Evolutionary conservation across 139 green algal genomes (phyloP).

Genomic region (Parachlorella kessleri): DNA sequence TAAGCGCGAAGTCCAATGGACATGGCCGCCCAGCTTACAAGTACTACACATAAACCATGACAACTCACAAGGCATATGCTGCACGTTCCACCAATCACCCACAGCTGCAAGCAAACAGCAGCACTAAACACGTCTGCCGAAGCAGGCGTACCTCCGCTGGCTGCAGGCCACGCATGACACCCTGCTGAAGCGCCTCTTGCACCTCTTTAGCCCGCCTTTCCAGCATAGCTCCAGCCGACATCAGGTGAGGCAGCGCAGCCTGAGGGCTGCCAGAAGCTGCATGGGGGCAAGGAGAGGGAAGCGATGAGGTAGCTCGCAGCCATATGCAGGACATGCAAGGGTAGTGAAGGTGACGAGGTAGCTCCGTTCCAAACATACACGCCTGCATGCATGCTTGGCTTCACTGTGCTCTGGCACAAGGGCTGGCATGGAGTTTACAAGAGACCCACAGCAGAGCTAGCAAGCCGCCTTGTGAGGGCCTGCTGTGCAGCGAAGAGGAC

Average conservation of each 20-base stretch:
- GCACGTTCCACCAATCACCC: not conserved
- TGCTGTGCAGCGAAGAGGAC: too few species aligned
- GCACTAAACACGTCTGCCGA: not conserved
- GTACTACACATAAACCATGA: not conserved
- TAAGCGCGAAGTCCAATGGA: not conserved
- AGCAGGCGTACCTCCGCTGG: too few species aligned
- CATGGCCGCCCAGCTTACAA: not conserved
- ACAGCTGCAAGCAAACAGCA: not conserved
- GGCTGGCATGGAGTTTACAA: not conserved
- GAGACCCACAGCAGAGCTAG: not conserved
- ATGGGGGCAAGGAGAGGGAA: not conserved
- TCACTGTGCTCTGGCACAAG: not conserved
- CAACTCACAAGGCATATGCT: not conserved
- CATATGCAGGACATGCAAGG: not conserved
- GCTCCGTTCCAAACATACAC: not conserved
- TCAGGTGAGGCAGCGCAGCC: not conserved
- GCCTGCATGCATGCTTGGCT: not conserved
- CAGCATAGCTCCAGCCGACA: not conserved
- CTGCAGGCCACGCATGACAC: too few species aligned
- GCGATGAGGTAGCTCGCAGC: not conserved
- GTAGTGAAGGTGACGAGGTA: too few species aligned
- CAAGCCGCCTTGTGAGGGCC: too few species aligned
- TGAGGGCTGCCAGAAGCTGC: not conserved
- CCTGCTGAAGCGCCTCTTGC: not conserved
- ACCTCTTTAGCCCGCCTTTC: not conserved